Base-by-base conservation (phyloP, 2,329 filamentous ascomycete species). In the Trichophyton equinum region DNA sequence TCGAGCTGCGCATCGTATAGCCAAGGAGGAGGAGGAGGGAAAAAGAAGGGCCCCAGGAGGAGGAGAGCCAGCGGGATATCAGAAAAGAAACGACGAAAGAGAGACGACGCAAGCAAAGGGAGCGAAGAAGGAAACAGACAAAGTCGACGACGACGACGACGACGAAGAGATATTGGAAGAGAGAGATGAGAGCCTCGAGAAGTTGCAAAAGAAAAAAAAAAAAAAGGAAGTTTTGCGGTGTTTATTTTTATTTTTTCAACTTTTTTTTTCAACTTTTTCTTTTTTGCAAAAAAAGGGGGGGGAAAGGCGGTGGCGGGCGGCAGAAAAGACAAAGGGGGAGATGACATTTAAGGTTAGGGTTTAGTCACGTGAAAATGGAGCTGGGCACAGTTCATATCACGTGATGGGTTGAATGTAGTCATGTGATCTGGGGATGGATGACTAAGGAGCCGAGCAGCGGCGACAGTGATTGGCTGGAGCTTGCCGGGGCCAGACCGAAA, bases 1-100 rank as follows among this genome's bases (percentile, higher is more conserved):
- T 20, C 57, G 57, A 58, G n/a, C 40, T 44, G 57, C 57, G 57
- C 36, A 44, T 44, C 57, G 56, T 42, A 40, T 44, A 15, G 42
- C 22, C 4, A n/a, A 20, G 38, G 18, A n/a, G n/a, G 33, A 9
- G 38, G 8, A 20, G 20, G 9, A 15, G 11, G 25, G 22, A 15
- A 8, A 20, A 22, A 11, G 9, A 49, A 8, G 8, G 18, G 6
- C 18, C 30, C 30, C 30, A 13, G 20, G 11, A 4, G 20, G 3
- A 11, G 20, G 4, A 47, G 44, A 2, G 20, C 5, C 6, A 47
- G 22, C 18, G 9, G 22, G 22, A 47, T 20, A n/a, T 5, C 40
- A 44, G 18, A 47, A 49, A 49, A 49, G 25, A 51, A 22, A 51
- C 25, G 13, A 18, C 18, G 18, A 18, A 18, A 18, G 18, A 18